These are phyloP conservation scores for Ustanciosporium gigantosporum DNA, from an alignment of 1,284 basidiomycete genomes.

Conservation along the genomic window DNA sequence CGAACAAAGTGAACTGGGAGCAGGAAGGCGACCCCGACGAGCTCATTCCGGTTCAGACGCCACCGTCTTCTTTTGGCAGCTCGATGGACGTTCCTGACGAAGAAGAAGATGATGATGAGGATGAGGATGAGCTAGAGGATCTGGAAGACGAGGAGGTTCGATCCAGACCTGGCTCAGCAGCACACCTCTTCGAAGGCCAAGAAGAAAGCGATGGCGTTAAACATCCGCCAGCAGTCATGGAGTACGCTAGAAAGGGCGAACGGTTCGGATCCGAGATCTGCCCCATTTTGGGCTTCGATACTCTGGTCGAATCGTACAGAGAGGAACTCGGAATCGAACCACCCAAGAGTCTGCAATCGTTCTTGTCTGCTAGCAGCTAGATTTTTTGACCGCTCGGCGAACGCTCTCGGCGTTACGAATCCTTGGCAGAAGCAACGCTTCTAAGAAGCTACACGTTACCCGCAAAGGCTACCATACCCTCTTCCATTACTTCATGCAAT, in stretches of 20 bases:
- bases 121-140: conserved; percentile 14
- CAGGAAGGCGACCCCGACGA: conserved; percentile 48
- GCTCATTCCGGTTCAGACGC: conserved; percentile 45
- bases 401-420: too few relatives aligned
- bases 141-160: conserved; percentile 26
- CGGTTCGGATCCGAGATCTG: conserved; percentile 24
- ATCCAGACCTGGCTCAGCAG: conserved; percentile 34
- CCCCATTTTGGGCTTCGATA: conserved; percentile 26
- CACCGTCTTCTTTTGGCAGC: conserved; percentile 32
- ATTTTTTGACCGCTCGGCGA: too few relatives aligned
- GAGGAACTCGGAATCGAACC: conserved; percentile 19
- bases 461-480: too few relatives aligned
- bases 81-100: conserved; percentile 22
- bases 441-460: too few relatives aligned
- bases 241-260: conserved; percentile 43
- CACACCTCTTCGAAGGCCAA: neutral
- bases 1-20: conserved; percentile 34
- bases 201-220: conserved; percentile 9
- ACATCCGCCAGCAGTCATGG: conserved; percentile 41
- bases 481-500: too few relatives aligned
- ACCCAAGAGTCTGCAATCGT: conserved; percentile 2
- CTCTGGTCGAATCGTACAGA: conserved; percentile 15
- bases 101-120: conserved; percentile 17
- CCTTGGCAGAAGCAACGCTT: too few relatives aligned
- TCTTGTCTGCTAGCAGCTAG: too few relatives aligned